Conservation (phyloP, 2,329 filamentous ascomycete species). For the Penicillium sp. region DNA sequence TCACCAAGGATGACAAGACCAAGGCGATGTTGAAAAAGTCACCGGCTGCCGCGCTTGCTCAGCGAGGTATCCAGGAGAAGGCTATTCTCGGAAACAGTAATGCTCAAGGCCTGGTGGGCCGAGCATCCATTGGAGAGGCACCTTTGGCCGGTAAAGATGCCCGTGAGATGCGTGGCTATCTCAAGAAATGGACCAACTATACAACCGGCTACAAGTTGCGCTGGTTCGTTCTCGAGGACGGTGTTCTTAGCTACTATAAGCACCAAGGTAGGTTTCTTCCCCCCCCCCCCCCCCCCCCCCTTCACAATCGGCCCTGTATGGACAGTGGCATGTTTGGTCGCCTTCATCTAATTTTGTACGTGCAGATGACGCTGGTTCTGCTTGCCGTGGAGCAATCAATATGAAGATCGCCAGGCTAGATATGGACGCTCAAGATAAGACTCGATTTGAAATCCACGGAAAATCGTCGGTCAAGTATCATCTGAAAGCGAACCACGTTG, state of each 20-base stretch:
- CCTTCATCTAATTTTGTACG: background rate
- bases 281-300: too few relatives aligned
- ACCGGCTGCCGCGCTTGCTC: constrained; percentile 88
- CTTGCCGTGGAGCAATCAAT: constrained; percentile 95
- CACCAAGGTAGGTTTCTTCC: constrained; percentile 63
- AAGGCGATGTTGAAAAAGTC: constrained; percentile 88
- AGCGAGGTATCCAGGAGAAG: constrained; percentile 94
- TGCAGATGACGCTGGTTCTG: constrained; percentile 83
- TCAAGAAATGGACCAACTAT: constrained; percentile 99
- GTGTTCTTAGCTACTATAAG: constrained; percentile 97
- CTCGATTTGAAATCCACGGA: constrained; percentile 94
- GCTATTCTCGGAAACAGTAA: constrained; percentile 78
- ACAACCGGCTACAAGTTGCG: constrained; percentile 93
- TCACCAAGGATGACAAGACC: constrained; percentile 91
- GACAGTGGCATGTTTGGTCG: constrained; percentile 15
- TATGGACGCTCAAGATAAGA: constrained; percentile 97
- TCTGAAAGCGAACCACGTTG: constrained; percentile 94
- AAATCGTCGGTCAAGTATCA: constrained; percentile 99
- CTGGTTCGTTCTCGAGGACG: constrained; percentile 98
- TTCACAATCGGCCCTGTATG: background rate
- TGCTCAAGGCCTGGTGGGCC: constrained; percentile 56
- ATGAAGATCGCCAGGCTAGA: constrained; percentile 94
- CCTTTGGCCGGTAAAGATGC: constrained; percentile 75
- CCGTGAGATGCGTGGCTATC: constrained; percentile 95
- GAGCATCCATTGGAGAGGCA: constrained; percentile 45